Base-by-base conservation (phyloP, 2,329 filamentous ascomycete genomes). In the Aspergillus candidus region DNA sequence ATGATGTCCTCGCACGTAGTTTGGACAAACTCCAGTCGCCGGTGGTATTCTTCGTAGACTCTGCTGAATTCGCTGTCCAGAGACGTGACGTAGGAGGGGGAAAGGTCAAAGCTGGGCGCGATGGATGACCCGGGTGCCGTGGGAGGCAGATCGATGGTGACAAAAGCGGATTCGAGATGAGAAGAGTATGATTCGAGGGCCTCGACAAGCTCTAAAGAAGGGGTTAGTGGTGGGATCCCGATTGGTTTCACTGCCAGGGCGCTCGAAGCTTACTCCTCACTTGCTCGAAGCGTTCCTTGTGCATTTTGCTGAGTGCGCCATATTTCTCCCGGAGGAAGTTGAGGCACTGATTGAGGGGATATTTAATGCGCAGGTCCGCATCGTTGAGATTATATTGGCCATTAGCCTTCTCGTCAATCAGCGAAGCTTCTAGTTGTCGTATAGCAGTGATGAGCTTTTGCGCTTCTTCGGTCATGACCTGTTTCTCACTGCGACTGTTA, bases 111-210 rank as follows among this genome's bases (percentile, higher is more conserved):
- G 41, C 78, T 86, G 3, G 88, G 80, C 1, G 90, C 80, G 32
- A 94, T 76, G 11, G 83, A 82, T 36, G 87, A 81, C 53, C 88
- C 85, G 4, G 84, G 81, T 1, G 79, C 80, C 3, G 85, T 89
- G 0, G 91, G 91, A 2, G 93, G 93, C 6, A 98, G 79, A 33
- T 84, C 78, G 60, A 97, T 83, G 60, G 83, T 80, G 53, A 97
- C 79, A 64, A 97, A 97, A 2, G 84, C 84, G 10, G 87, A 73
- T 65, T 98, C 93, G 37, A 98, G 85, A 64, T 97, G 93, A 8
- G 88, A 94, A 1, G 93, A 94, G 66, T 97, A 98, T 4, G 91
- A 96, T 63, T 95, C 85, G 40, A 98, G 83, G 4, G 91, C 91
- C 68, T 94, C 82, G 17, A 89, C 89, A 52, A 98, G 84, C 75